Evolutionary conservation across 345 rosid genomes (phyloP).

Genomic region (Iberis pinnata): DNA sequence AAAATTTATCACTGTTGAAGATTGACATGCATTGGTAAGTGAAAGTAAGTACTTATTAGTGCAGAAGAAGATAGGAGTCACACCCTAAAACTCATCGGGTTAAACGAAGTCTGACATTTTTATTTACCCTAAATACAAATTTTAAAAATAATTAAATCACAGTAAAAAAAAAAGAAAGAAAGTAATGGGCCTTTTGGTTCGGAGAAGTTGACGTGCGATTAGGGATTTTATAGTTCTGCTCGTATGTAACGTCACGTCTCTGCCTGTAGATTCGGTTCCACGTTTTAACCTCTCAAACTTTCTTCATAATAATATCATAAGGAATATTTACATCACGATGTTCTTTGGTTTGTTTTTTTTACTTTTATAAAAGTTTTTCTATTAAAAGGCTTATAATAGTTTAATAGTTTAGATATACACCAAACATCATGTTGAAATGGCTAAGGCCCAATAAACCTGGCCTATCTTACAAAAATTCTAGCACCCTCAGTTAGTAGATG

Average conservation of each 20-base stretch:
- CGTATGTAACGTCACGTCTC: constrained; percentile 36
- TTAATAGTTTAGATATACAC: no score
- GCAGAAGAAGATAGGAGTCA: constrained; percentile 32
- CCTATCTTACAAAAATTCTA: no score
- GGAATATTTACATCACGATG: no score
- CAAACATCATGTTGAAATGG: no score
- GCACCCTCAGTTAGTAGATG: no score
- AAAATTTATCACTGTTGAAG: constrained; percentile 22
- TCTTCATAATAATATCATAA: no score
- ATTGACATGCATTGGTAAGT: constrained; percentile 36
- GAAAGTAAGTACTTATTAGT: constrained; percentile 29
- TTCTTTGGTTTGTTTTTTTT: no score
- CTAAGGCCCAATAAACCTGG: no score
- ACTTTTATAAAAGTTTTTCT: no score
- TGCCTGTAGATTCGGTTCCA: constrained; percentile 31
- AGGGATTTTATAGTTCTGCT: constrained; percentile 27
- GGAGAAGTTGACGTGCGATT: constrained; percentile 30
- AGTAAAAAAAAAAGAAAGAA: background rate
- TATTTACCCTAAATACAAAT: constrained; percentile 30
- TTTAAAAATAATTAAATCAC: background rate
- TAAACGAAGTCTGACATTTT: constrained; percentile 33
- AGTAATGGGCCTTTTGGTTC: constrained; percentile 18
- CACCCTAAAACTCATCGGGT: constrained; percentile 35
- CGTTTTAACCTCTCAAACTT: no score
- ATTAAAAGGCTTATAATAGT: no score